Evolutionary conservation across 768 basidiomycete species (phyloP).

Genomic region (Leccinum sublutescens): DNA sequence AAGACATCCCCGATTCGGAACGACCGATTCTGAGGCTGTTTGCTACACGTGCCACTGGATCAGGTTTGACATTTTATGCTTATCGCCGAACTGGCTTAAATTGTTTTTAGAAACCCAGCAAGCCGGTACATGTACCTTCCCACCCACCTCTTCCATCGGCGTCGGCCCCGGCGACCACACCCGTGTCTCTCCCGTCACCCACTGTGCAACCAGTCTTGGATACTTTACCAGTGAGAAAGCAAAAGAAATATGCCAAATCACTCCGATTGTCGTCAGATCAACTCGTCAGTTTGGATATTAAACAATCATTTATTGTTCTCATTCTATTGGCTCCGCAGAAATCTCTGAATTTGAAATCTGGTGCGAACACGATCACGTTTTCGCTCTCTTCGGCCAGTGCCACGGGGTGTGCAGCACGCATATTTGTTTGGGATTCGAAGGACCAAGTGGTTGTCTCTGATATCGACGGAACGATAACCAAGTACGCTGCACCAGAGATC

Average conservation of each 20-base stretch:
- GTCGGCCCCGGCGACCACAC: conserved; percentile 47
- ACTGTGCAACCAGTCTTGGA: conserved; percentile 29
- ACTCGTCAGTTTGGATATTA: conserved; percentile 51
- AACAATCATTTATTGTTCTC: background rate
- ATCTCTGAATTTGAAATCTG: conserved; percentile 78
- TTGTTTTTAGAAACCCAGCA: conserved; percentile 13
- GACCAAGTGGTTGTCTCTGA: conserved; percentile 93
- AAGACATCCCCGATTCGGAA: conserved; percentile 31
- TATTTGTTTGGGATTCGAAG: conserved; percentile 94
- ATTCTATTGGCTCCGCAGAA: conserved; percentile 48
- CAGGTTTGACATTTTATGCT: conserved; percentile 15
- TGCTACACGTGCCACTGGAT: conserved; percentile 23
- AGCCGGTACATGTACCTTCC: background rate
- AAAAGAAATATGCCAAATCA: conserved; percentile 83
- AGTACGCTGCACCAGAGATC: conserved; percentile 49
- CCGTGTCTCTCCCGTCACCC: conserved; percentile 26
- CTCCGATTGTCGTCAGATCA: conserved; percentile 92
- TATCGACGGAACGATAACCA: conserved; percentile 99
- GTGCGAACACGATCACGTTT: conserved; percentile 91
- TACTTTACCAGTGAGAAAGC: conserved; percentile 5
- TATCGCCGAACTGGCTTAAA: conserved; percentile 1
- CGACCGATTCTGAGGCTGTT: conserved; percentile 25
- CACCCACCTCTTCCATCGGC: conserved; percentile 32
- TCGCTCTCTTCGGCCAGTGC: conserved; percentile 81
- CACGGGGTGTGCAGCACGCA: conserved; percentile 84